Percentiles rank a stretch among this genome's conserved stretches.
phyloP scores from a whole-genome alignment of 257 asterid species.

The Solanum neorickii region DNA sequence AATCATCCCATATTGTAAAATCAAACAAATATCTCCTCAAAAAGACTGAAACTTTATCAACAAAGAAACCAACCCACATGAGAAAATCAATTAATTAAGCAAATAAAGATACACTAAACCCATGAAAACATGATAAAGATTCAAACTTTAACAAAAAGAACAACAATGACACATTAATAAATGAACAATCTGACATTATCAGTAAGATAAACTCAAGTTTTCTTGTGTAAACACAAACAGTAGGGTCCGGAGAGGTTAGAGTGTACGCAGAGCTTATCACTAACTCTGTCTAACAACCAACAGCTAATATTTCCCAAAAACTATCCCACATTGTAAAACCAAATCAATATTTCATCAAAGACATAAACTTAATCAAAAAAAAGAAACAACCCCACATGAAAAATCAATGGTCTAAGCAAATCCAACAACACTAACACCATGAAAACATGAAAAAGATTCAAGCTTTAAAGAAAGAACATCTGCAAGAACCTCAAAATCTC shows the following conservation, averaged over 20 bases:
- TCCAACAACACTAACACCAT: background rate
- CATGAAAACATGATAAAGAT: background rate
- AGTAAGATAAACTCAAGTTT: background rate
- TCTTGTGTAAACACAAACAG: background rate
- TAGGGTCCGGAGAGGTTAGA: too few relatives aligned
- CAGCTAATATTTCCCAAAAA: background rate
- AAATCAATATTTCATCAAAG: background rate
- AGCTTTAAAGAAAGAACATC: background rate
- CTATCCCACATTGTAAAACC: conserved; percentile 3
- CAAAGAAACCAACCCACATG: background rate
- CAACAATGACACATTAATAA: background rate
- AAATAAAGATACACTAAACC: background rate
- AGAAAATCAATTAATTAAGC: background rate
- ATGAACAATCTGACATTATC: background rate
- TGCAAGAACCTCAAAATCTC: background rate
- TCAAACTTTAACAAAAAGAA: background rate
- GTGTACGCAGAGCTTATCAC: background rate
- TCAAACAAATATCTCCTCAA: background rate
- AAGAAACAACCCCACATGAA: background rate
- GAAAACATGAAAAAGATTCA: background rate
- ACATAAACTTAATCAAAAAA: background rate
- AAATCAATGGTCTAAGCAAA: background rate
- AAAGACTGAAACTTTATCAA: background rate
- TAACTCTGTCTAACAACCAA: background rate
- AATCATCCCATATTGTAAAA: conserved; percentile 1